phyloP scores from a whole-genome alignment of 2,329 filamentous ascomycete genomes.

The Trichoderma sp. region DNA sequence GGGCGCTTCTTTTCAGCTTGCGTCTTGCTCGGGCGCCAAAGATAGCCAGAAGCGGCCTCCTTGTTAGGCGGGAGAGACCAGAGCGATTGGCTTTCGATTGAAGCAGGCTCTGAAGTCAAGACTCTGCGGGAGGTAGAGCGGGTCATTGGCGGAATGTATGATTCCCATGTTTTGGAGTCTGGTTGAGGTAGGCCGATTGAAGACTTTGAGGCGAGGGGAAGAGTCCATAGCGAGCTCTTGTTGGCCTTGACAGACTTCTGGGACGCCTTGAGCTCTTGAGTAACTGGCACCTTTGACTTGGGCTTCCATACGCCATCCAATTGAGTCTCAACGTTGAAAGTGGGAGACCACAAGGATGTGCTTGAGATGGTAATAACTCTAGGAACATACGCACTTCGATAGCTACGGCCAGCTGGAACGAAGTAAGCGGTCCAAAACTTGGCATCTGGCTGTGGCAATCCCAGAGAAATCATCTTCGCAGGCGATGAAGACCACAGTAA shows the following conservation, averaged over 20 bases:
- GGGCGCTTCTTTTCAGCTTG: conserved; percentile 1
- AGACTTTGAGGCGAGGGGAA: background rate
- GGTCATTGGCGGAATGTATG: background rate
- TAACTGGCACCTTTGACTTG: background rate
- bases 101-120: background rate
- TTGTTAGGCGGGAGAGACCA: background rate
- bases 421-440: background rate
- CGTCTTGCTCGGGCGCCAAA: background rate
- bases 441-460: conserved; percentile 2
- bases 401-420: background rate
- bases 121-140: background rate
- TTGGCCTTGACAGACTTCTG: background rate
- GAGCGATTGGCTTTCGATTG: background rate
- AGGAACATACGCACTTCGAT: background rate
- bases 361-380: background rate
- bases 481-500: background rate
- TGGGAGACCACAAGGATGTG: background rate
- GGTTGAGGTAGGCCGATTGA: conserved; percentile 6
- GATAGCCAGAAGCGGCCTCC: background rate
- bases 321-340: background rate
- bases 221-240: background rate
- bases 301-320: background rate
- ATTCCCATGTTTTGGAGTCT: background rate
- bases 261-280: background rate
- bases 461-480: background rate